Conservation (phyloP, 805 yeast species). For the Starmerella cellae region DNA sequence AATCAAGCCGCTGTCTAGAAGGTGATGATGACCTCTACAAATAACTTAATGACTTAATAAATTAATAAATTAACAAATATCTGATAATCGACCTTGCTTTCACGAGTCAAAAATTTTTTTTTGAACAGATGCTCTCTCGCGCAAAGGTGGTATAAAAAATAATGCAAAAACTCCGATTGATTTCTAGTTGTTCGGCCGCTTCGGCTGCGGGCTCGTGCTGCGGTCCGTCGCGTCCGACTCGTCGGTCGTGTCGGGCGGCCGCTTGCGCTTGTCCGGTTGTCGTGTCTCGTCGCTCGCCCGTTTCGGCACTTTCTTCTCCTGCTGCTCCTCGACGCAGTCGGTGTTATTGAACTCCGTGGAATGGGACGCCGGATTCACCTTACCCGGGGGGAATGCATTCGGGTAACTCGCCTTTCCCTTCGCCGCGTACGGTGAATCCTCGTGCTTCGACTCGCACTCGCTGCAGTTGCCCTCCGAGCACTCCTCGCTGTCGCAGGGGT, state of each 20-base stretch:
- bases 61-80: too few species aligned
- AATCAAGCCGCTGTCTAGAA: too few species aligned
- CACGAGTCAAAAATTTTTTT: too few species aligned
- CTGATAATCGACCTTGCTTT: too few species aligned
- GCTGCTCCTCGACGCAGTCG: constrained; percentile 13
- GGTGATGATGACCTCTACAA: too few species aligned
- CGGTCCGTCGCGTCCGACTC: neutral
- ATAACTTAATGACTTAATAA: too few species aligned
- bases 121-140: too few species aligned
- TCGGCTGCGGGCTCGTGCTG: neutral
- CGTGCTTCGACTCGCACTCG: neutral
- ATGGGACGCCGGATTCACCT: constrained; percentile 11
- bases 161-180: too few species aligned
- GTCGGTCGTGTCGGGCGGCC: too few species aligned
- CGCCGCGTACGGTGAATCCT: neutral
- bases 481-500: constrained; percentile 11
- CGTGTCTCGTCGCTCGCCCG: neutral
- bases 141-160: too few species aligned
- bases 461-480: neutral
- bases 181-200: neutral
- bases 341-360: constrained; percentile 11
- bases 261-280: too few species aligned
- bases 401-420: constrained; percentile 10
- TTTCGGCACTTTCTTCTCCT: constrained; percentile 10
- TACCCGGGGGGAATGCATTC: constrained; percentile 16